These are phyloP conservation scores for Cutaneotrichosporon sp. DNA, from an alignment of 1,284 basidiomycete genomes.

Conservation along the genomic window DNA sequence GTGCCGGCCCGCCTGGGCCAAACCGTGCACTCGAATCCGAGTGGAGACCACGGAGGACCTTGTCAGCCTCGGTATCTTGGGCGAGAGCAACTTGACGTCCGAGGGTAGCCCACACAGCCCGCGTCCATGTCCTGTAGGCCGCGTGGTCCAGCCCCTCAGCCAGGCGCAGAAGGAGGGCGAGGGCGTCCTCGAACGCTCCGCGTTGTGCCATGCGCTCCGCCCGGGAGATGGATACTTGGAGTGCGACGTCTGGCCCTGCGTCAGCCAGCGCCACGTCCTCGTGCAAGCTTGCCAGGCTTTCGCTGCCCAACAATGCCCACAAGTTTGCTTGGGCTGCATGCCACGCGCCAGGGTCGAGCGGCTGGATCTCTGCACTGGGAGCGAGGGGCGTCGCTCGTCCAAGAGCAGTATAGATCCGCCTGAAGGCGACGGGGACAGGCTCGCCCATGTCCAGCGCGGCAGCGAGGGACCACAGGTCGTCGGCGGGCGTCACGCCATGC, in stretches of 20 bases:
- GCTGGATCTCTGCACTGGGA: slow-evolving; percentile 16
- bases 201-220: slow-evolving; percentile 25
- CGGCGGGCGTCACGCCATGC: slow-evolving; percentile 34
- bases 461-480: slow-evolving; percentile 48
- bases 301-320: slow-evolving; percentile 40
- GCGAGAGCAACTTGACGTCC: slow-evolving; percentile 30
- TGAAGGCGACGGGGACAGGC: slow-evolving; percentile 43
- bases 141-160: slow-evolving; percentile 29
- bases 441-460: slow-evolving; percentile 50
- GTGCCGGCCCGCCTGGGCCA: slow-evolving; percentile 31
- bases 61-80: slow-evolving; percentile 25
- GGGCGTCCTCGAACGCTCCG: slow-evolving; percentile 34
- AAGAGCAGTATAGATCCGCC: slow-evolving; percentile 39
- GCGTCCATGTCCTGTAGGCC: slow-evolving; percentile 42
- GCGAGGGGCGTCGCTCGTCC: slow-evolving; percentile 13
- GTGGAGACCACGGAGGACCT: slow-evolving; percentile 26
- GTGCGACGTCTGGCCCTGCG: slow-evolving; percentile 16
- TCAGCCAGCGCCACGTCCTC: slow-evolving; percentile 14
- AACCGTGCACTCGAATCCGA: slow-evolving; percentile 19
- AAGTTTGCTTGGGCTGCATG: slow-evolving; percentile 42
- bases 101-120: slow-evolving; percentile 40
- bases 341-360: slow-evolving; percentile 37
- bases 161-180: slow-evolving; percentile 36
- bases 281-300: slow-evolving; percentile 39
- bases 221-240: slow-evolving; percentile 17